Conservation (phyloP, 2,329 filamentous ascomycete genomes). For the Xylogone sp. region DNA sequence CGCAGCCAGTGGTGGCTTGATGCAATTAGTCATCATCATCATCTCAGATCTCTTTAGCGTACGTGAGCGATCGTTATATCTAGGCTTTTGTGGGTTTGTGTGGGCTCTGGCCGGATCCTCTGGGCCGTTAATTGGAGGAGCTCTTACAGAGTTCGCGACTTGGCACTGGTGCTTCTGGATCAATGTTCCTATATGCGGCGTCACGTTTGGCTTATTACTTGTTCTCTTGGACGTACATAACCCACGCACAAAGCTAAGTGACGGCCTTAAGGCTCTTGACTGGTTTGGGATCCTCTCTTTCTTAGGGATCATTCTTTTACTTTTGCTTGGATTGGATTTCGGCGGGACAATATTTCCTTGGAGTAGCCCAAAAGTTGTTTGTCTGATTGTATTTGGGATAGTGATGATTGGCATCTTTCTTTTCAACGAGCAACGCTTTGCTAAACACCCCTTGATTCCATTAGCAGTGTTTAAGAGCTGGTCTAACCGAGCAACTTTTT, state of each 20-base stretch:
- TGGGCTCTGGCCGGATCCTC: conserved; percentile 59
- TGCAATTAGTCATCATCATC: conserved; percentile 60
- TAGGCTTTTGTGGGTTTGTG: conserved; percentile 54
- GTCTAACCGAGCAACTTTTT: conserved; percentile 63
- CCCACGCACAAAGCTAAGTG: conserved; percentile 39
- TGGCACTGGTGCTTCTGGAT: conserved; percentile 62
- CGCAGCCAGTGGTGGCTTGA: conserved; percentile 58
- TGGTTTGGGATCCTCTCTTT: conserved; percentile 54
- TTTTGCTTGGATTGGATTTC: conserved; percentile 77
- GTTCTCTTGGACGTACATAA: conserved; percentile 62
- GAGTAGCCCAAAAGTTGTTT: conserved; percentile 71
- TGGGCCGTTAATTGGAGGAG: conserved; percentile 59
- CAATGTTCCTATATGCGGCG: conserved; percentile 38
- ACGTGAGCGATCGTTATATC: conserved; percentile 52
- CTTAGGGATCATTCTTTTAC: conserved; percentile 73
- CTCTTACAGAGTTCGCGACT: conserved; percentile 53
- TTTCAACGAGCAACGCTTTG: conserved; percentile 65
- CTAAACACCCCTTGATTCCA: conserved; percentile 75
- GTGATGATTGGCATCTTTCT: conserved; percentile 56
- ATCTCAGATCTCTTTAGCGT: conserved; percentile 63
- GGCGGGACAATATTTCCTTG: conserved; percentile 72
- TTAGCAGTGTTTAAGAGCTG: conserved; percentile 62
- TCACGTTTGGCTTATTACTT: conserved; percentile 48
- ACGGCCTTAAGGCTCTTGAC: neutral
- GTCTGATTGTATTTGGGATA: conserved; percentile 70